These are phyloP conservation scores for Penicillium vulpinum DNA, from an alignment of 2,329 filamentous ascomycete genomes.

Conservation along the genomic window DNA sequence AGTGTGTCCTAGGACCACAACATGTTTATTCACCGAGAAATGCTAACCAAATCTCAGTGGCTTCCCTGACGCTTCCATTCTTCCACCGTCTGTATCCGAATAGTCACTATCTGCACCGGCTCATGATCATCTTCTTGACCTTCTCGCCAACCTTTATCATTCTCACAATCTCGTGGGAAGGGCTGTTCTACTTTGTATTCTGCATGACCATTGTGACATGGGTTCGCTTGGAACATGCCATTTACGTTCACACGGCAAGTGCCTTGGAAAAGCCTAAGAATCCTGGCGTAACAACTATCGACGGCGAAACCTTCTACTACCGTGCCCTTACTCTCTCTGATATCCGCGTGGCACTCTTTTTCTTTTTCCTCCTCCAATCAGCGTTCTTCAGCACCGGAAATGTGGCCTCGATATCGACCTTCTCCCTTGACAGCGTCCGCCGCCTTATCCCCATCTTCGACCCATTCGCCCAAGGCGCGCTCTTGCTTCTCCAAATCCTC, in stretches of 20 bases:
- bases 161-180: slow-evolving; percentile 95
- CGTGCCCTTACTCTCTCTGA: slow-evolving; percentile 79
- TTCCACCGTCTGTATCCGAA: slow-evolving; percentile 79
- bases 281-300: slow-evolving; percentile 37
- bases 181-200: slow-evolving; percentile 91
- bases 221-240: slow-evolving; percentile 85
- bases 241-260: slow-evolving; percentile 53
- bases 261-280: slow-evolving; percentile 29
- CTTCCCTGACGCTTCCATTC: slow-evolving; percentile 76
- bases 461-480: slow-evolving; percentile 84
- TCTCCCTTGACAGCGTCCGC: slow-evolving; percentile 86
- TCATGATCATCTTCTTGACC: slow-evolving; percentile 85
- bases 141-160: slow-evolving; percentile 95
- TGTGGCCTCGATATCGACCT: slow-evolving; percentile 88
- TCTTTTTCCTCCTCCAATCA: slow-evolving; percentile 90
- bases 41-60: slow-evolving; percentile 49
- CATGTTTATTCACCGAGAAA: not conserved
- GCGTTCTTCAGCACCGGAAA: slow-evolving; percentile 98
- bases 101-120: slow-evolving; percentile 83
- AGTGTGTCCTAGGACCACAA: not conserved
- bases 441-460: slow-evolving; percentile 90
- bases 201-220: slow-evolving; percentile 78
- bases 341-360: slow-evolving; percentile 85
- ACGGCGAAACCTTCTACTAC: slow-evolving; percentile 44
- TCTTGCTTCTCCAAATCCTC: slow-evolving; percentile 85